Base-by-base conservation (phyloP, 2,329 filamentous ascomycete species). In the Aspergillus sp. region DNA sequence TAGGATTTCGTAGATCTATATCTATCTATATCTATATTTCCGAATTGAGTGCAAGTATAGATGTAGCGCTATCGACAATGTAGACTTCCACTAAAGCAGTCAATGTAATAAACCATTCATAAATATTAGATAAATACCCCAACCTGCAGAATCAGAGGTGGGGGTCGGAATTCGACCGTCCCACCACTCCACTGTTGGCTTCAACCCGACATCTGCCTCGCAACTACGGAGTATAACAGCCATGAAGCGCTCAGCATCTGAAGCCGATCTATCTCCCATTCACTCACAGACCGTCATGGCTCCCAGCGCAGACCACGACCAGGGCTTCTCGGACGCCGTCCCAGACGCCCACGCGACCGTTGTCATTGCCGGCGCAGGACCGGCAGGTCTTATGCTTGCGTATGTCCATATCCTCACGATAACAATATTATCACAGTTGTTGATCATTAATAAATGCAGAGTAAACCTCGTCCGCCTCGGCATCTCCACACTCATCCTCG, bases 401-500 rank as follows among this genome's bases (percentile, higher is more conserved):
- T 76, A 67, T 49, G 70, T 63, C 17, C 23, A 21, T 31, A 9
- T 9, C 8, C 27, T 3, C 8, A 9, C 3, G 9, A 9, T 9
- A 1, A 31, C 9, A 31, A 11, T 31, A 31, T 11, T 31, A 31
- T 21, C 3, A 21, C 19, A 21, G 19, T 1, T 21, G 19, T 21
- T 21, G 19, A 21, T 21, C 19, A 21, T 21, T 21, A 21, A 21
- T 21, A 17, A 37, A 33, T 27, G 55, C 62, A 83, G 81, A 14
- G 78, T 79, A 35, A 82, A 84, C 62, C 77, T 91, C 37, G 82
- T 83, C 17, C 81, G 87, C 8, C 89, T 84, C 66, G 88, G 88
- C 14, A 84, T 90, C 66, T 84, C 84, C 55, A 81, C 84, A 3
- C 80, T 82, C 41, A 81, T 91, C 45, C 79, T 91, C 49, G 89